Base-by-base conservation (phyloP, 345 rosid genomes). In the Hevea brasiliensis region DNA sequence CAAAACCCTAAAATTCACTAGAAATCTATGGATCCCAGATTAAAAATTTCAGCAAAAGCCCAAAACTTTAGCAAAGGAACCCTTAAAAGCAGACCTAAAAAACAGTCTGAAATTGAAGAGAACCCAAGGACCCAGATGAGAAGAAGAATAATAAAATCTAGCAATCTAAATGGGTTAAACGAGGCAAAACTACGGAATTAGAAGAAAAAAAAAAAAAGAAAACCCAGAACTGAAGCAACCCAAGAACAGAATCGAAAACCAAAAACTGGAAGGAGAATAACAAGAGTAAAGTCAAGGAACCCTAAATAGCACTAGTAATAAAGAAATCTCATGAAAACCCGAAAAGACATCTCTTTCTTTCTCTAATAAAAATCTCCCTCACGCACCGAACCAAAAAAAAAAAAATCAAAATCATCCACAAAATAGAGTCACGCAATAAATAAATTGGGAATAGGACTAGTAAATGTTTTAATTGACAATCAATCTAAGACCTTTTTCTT, bases 381-480 rank as follows among this genome's bases (percentile, higher is more conserved):
- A 74, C 78, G 68, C 65, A 70, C 79, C 74, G 70, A 76, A 66
- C 70, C 67, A 72, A 61, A 73, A 65, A 24, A 53, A 56, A 71
- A 42, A 73, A 80, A 79, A 76, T 56, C 48, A 82, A 75, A 74
- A 42, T 70, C 77, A 67, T 50, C 47, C 72, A 72, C 74, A 78
- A 80, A 77, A 70, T 77, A 81, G 64, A 81, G 76, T 51, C 76
- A 13, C 58, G 77, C 80, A 50, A 71, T 77, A 77, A 85, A 78
- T 77, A 77, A 80, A 69, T 68, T 21, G 37, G 44, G 74, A 58
- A 76, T 79, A 71, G 47, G 8, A 71, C 72, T 66, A 37, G 63
- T 71, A 65, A 67, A 48, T 42, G 54, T 56, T 72, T 51, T 67
- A 74, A 75, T 65, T 68, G 61, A 61, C 65, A 82, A 77, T 80